Conservation (phyloP, 306 rosid genomes). For the Vigna reflexopilosa region DNA sequence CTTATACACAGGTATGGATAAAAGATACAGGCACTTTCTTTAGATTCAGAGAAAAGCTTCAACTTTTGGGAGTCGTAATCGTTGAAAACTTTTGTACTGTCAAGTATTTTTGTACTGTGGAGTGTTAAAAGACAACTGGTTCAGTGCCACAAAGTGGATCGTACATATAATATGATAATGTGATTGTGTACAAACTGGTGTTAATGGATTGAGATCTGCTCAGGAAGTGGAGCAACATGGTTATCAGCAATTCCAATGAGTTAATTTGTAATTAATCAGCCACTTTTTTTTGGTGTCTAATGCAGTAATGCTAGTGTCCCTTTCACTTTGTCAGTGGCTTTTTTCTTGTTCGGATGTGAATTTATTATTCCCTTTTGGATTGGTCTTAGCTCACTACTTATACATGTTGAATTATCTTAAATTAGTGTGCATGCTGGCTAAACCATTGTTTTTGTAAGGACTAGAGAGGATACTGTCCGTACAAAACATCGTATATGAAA, state of each 20-base stretch:
- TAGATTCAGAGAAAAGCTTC: constrained; percentile 33
- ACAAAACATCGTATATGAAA: constrained; percentile 23
- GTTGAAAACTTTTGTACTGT: constrained; percentile 35
- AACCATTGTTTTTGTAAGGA: constrained; percentile 24
- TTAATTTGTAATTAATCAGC: constrained; percentile 7
- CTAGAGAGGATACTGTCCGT: constrained; percentile 52
- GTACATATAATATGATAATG: neutral
- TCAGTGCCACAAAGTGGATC: constrained; percentile 38
- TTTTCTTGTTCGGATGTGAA: constrained; percentile 11
- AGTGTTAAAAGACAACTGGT: constrained; percentile 26
- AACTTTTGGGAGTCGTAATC: constrained; percentile 29
- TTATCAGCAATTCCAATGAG: constrained; percentile 1
- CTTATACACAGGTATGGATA: constrained; percentile 45
- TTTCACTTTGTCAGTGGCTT: constrained; percentile 30
- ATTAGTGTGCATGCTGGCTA: constrained; percentile 32
- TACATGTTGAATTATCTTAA: constrained; percentile 37
- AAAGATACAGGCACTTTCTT: constrained; percentile 43
- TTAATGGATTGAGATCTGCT: constrained; percentile 9
- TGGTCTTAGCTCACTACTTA: constrained; percentile 38
- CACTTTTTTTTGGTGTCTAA: constrained; percentile 30
- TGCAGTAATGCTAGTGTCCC: constrained; percentile 15
- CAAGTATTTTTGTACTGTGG: constrained; percentile 1
- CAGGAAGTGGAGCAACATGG: constrained; percentile 21
- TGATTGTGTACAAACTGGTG: neutral
- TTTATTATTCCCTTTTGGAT: constrained; percentile 42